These are phyloP conservation scores for Pichia insulana DNA, from an alignment of 805 yeast species.

Conservation along the genomic window DNA sequence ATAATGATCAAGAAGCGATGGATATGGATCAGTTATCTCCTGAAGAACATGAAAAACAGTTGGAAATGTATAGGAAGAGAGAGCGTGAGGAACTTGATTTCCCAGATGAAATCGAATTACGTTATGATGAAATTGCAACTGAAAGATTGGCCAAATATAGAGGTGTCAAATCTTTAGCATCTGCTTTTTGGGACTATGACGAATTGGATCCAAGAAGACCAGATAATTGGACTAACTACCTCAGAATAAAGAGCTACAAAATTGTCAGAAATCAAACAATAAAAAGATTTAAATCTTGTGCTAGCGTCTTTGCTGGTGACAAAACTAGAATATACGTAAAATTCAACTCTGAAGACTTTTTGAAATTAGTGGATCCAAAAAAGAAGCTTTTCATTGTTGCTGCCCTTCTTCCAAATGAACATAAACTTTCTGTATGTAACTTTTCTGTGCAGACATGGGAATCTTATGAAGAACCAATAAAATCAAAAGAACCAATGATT, in stretches of 20 bases:
- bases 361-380: constrained; percentile 35
- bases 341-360: constrained; percentile 42
- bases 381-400: constrained; percentile 53
- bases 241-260: constrained; percentile 67
- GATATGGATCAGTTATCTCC: constrained; percentile 67
- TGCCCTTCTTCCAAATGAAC: constrained; percentile 77
- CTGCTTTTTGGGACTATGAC: constrained; percentile 80
- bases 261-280: constrained; percentile 61
- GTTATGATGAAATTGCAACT: constrained; percentile 65
- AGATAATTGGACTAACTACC: constrained; percentile 62
- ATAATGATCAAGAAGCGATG: constrained; percentile 38
- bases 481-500: constrained; percentile 69
- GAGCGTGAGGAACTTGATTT: constrained; percentile 84
- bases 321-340: constrained; percentile 50
- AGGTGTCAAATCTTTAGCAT: constrained; percentile 76
- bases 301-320: constrained; percentile 53
- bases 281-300: constrained; percentile 47
- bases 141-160: constrained; percentile 72
- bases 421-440: constrained; percentile 74
- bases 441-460: constrained; percentile 83
- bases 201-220: constrained; percentile 72
- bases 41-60: constrained; percentile 79
- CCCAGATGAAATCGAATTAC: constrained; percentile 90
- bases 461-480: constrained; percentile 76
- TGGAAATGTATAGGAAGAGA: constrained; percentile 53